Evolutionary conservation across 2,329 filamentous ascomycete species (phyloP), one percentile per base, ranked within the genome.

Genomic region (Piedraia hortae): DNA sequence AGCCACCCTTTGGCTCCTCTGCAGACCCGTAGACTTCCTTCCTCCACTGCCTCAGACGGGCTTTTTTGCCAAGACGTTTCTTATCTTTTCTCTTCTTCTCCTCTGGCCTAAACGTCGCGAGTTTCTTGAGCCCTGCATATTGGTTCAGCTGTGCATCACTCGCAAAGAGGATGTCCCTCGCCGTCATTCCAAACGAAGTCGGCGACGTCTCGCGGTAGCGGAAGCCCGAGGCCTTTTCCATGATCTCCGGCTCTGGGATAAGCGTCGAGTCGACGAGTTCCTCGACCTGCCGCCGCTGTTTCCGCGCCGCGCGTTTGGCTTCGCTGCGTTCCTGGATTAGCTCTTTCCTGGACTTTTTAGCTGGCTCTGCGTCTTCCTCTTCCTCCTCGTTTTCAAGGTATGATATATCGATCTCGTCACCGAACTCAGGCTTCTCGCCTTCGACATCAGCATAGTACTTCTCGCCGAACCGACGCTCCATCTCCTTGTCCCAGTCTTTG

Each of bases 401-500:
- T 28, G 72, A 77, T 50, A 97, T 93, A 41, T 93, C 80, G 35
- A 97, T 91, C 41, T 97, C 85, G 38, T 93, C 78, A 36, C 91
- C 75, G 71, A 82, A 97, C 30, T 65, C 73, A 6, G 75, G 77
- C 49, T 89, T 89, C 55, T 74, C 54, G 6, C 24, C 37, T 7
- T 73, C 65, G 6, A 51, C 46, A 21, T 69, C 59, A 6, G 66
- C 72, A 36, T 97, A 97, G 50, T 97, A 97, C 6, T 72, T 60
- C 8, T 91, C 75, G 24, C 74, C 78, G 37, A 97, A 97, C 9
- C 68, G 60, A 43, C 68, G 72, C 37, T 59, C 59, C 78, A 97
- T 91, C 47, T 85, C 74, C 29, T 65, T 52, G 38, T 91, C 80
- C 80, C 82, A 97, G 24, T 74, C 65, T 38, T 90, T 68, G 29